A percentile compares a stretch with the other conserved stretches of the same genome.
phyloP scores from a whole-genome alignment of 768 basidiomycete genomes.

The Lactifluus volemus region DNA sequence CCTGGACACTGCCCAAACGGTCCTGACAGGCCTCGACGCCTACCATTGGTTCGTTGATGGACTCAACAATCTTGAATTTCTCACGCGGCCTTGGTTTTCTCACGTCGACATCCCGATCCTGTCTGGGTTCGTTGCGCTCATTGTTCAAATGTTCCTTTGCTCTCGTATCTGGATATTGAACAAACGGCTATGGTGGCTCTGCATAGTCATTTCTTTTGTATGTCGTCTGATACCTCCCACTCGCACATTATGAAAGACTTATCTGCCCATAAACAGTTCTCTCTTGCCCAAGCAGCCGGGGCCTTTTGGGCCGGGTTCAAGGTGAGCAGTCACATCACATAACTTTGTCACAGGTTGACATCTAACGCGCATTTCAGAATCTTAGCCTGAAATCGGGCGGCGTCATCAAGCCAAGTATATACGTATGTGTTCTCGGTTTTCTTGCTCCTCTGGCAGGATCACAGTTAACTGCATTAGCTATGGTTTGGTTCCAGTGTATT shows the following conservation, averaged over 20 bases:
- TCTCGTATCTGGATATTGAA: slow-evolving; percentile 11
- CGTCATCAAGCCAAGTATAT: not conserved
- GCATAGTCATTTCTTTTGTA: not conserved
- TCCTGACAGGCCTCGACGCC: not conserved
- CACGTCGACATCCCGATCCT: slow-evolving; percentile 4
- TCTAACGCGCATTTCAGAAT: not conserved
- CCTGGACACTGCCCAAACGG: slow-evolving; percentile 1
- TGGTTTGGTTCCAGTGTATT: not conserved
- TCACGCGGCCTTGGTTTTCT: not conserved
- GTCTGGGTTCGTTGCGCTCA: slow-evolving; percentile 1
- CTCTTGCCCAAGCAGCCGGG: not conserved
- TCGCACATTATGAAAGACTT: too few species aligned
- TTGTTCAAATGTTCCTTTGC: slow-evolving; percentile 8
- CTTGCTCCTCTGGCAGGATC: not conserved
- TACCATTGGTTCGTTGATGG: slow-evolving; percentile 10
- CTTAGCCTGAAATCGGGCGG: not conserved
- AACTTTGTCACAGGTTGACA: not conserved
- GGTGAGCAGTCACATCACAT: not conserved
- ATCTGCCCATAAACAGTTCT: not conserved
- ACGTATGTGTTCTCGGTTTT: not conserved
- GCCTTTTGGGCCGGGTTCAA: not conserved
- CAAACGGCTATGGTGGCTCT: slow-evolving; percentile 4
- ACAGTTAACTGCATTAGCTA: not conserved
- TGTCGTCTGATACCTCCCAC: not conserved
- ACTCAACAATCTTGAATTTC: not conserved